Percentiles rank a stretch among this genome's conserved stretches.
These are phyloP conservation scores for Chondrus crispus DNA, from an alignment of 23 red algal genomes.

Conservation along the genomic window DNA sequence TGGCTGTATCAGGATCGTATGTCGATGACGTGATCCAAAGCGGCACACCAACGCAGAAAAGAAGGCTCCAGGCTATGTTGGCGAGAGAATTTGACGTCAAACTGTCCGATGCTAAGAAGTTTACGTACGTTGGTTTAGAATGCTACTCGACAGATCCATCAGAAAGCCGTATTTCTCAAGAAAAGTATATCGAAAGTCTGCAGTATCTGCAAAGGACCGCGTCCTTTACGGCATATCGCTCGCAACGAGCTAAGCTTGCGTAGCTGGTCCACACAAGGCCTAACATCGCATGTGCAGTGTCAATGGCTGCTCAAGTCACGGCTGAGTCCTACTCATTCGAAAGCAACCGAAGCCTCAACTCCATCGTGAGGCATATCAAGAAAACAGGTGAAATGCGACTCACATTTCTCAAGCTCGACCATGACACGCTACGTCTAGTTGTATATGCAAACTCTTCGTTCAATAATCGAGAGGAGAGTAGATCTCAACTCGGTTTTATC, in stretches of 20 bases:
- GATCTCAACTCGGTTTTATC: constrained; percentile 28
- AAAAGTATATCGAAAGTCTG: background rate
- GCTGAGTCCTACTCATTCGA: background rate
- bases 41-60: background rate
- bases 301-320: background rate
- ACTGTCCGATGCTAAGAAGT: background rate
- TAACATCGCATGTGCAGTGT: background rate
- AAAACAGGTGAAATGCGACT: background rate
- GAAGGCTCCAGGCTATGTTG: background rate
- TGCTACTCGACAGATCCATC: background rate
- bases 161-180: background rate
- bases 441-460: constrained; percentile 15
- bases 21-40: background rate
- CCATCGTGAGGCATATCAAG: background rate
- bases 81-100: background rate
- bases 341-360: background rate
- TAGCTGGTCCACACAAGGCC: constrained; percentile 6
- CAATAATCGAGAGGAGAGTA: background rate
- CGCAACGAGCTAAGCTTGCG: background rate
- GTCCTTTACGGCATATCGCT: background rate
- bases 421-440: background rate
- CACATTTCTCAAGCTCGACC: background rate
- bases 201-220: background rate
- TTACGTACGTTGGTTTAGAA: background rate
- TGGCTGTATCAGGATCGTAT: background rate